Conservation (phyloP, 1,284 basidiomycete species). For the Puccinia hordei region DNA sequence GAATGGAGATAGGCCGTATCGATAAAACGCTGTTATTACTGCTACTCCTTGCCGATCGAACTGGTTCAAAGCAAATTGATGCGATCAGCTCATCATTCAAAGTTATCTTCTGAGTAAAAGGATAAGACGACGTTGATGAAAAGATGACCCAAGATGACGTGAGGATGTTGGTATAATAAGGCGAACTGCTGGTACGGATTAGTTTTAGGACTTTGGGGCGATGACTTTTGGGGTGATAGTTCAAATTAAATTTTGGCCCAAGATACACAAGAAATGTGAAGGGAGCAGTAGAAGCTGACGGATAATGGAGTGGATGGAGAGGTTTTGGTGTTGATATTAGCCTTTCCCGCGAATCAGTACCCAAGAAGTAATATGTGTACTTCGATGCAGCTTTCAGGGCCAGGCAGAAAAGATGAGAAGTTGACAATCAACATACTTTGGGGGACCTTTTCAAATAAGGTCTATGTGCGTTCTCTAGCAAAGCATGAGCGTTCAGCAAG, state of each 20-base stretch:
- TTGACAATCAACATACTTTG: too few relatives aligned
- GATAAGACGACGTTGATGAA: not conserved
- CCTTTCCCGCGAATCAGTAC: too few relatives aligned
- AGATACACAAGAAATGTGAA: not conserved
- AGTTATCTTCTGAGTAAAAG: not conserved
- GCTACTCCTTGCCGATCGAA: not conserved
- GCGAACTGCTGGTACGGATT: not conserved
- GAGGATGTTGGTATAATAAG: not conserved
- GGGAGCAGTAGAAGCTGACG: not conserved
- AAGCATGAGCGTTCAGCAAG: too few relatives aligned
- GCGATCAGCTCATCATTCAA: constrained; percentile 12
- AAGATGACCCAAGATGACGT: not conserved
- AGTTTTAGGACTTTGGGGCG: not conserved
- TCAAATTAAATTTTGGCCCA: too few relatives aligned
- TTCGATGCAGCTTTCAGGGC: too few relatives aligned
- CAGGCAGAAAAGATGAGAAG: too few relatives aligned
- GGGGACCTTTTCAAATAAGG: too few relatives aligned
- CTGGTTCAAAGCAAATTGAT: not conserved
- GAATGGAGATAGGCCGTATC: not conserved
- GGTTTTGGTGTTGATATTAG: not conserved
- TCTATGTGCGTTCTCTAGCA: too few relatives aligned
- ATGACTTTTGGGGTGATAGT: not conserved
- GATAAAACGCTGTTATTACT: not conserved
- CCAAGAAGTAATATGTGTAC: too few relatives aligned
- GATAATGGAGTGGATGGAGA: not conserved